Conservation (phyloP, 2,329 filamentous ascomycete genomes). For the Dothistroma septosporum region DNA sequence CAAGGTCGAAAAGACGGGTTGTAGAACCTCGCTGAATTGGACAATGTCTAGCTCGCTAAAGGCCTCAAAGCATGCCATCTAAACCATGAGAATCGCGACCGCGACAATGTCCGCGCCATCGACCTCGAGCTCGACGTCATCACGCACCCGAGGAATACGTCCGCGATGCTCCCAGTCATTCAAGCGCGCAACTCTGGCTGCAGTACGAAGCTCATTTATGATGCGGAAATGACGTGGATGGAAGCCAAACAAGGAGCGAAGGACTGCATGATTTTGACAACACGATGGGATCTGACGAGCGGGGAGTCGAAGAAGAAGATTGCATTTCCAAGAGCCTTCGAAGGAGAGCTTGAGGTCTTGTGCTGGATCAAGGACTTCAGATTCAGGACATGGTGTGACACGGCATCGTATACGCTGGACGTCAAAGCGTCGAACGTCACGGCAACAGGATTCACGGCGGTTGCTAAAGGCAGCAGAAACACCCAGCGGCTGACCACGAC, state of each 20-base stretch:
- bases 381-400: constrained; percentile 8
- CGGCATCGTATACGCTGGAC: constrained; percentile 8
- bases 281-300: constrained; percentile 1
- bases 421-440: constrained; percentile 11
- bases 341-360: not conserved
- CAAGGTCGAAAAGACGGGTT: not conserved
- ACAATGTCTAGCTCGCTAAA: constrained; percentile 2
- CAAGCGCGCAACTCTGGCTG: constrained; percentile 8
- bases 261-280: constrained; percentile 8
- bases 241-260: constrained; percentile 7
- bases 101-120: constrained; percentile 3
- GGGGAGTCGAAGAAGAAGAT: constrained; percentile 7
- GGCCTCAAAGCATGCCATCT: constrained; percentile 10
- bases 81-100: constrained; percentile 3
- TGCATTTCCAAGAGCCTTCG: not conserved
- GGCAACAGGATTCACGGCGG: constrained; percentile 15
- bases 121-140: constrained; percentile 6
- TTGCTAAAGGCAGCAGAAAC: constrained; percentile 12
- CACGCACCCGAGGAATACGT: constrained; percentile 6
- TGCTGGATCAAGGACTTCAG: constrained; percentile 17
- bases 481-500: constrained; percentile 15
- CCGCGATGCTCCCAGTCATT: constrained; percentile 3
- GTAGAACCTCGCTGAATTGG: not conserved
- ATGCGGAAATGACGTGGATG: constrained; percentile 9
- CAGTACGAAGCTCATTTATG: constrained; percentile 2